Percentiles rank a stretch among this genome's conserved stretches.
These are phyloP conservation scores for Raphidocelis subcapitata DNA, from an alignment of 139 green algal species.

Conservation along the genomic window DNA sequence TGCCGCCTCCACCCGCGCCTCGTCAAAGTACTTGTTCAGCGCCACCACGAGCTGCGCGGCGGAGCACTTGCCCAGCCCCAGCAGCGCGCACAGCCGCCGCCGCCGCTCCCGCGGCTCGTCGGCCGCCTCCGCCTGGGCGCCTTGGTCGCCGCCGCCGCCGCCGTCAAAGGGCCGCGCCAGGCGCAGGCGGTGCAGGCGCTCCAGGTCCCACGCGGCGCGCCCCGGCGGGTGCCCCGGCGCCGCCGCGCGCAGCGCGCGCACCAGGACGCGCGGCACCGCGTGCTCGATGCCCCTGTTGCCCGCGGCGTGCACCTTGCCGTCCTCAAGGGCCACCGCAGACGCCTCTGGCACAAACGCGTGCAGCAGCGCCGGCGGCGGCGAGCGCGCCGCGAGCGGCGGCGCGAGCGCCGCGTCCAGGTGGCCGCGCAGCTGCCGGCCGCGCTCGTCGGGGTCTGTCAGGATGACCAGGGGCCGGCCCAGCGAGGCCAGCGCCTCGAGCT, in stretches of 20 bases:
- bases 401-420: constrained; percentile 19
- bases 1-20: constrained; percentile 9
- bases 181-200: constrained; percentile 47
- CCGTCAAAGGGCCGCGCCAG: constrained; percentile 8
- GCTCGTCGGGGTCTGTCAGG: constrained; percentile 30
- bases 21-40: constrained; percentile 25
- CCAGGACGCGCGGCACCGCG: constrained; percentile 9
- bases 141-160: background rate
- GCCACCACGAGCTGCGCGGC: constrained; percentile 15
- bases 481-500: constrained; percentile 15
- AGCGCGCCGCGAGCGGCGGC: background rate
- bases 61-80: constrained; percentile 23
- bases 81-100: constrained; percentile 22
- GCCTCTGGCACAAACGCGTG: constrained; percentile 31
- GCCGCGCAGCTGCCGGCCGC: constrained; percentile 23
- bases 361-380: background rate
- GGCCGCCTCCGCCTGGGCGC: background rate
- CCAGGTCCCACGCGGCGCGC: constrained; percentile 15
- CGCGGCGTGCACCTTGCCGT: constrained; percentile 7
- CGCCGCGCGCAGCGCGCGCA: background rate
- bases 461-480: constrained; percentile 23
- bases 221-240: background rate
- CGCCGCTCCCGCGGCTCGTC: background rate
- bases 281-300: constrained; percentile 34
- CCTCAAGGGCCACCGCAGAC: background rate